A percentile compares a stretch with the other conserved stretches of the same genome.
These are phyloP conservation scores for Meyerozyma guilliermondii DNA, from an alignment of 1,139 yeast species.

Conservation along the genomic window DNA sequence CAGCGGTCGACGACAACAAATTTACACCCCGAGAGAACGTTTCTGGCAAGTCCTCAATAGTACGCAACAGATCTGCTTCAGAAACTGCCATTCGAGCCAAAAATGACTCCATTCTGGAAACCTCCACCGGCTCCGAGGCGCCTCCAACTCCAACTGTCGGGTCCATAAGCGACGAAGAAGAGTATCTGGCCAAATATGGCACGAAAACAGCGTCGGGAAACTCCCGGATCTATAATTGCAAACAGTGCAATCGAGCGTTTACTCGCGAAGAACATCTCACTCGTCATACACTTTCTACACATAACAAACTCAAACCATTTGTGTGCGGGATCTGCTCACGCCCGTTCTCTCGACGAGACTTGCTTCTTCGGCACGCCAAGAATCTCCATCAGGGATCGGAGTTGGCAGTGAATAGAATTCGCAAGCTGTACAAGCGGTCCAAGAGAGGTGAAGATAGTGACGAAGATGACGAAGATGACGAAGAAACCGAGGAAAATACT, in stretches of 20 bases:
- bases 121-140: neutral
- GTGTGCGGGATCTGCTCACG: conserved; percentile 27
- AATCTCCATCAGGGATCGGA: conserved; percentile 30
- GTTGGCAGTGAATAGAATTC: conserved; percentile 39
- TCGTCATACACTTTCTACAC: conserved; percentile 41
- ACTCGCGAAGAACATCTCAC: conserved; percentile 46
- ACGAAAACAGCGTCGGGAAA: conserved; percentile 43
- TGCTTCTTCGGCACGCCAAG: conserved; percentile 27
- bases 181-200: conserved; percentile 25
- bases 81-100: too few species aligned
- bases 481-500: conserved; percentile 1
- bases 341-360: conserved; percentile 27
- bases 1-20: neutral
- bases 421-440: conserved; percentile 31
- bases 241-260: conserved; percentile 41
- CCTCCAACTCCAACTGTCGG: too few species aligned
- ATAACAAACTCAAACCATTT: conserved; percentile 43
- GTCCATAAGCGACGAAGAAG: neutral
- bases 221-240: conserved; percentile 39
- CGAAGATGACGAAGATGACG: conserved; percentile 8
- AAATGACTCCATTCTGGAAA: neutral
- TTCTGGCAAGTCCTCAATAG: too few species aligned
- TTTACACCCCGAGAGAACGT: too few species aligned
- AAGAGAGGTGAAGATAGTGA: conserved; percentile 6
- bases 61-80: too few species aligned